phyloP scores from a whole-genome alignment of 148 eudicot genomes.

The Polygonum maritimum region DNA sequence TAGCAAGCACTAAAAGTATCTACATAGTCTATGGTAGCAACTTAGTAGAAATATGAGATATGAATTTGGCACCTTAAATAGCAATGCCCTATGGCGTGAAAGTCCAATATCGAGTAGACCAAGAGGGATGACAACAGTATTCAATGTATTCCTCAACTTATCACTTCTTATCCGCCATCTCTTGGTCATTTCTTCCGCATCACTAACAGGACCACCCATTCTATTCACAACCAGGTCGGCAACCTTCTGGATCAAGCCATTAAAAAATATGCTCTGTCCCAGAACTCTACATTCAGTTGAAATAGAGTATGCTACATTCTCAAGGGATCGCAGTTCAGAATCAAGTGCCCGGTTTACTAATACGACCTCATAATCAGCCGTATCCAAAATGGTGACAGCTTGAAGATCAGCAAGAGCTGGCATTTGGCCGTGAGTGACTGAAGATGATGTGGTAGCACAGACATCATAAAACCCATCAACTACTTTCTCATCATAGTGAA shows the following conservation, averaged over 20 bases:
- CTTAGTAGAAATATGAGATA: not conserved
- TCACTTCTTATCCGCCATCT: conserved; percentile 59
- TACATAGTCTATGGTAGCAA: not conserved
- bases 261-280: conserved; percentile 30
- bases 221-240: conserved; percentile 68
- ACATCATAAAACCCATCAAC: conserved; percentile 89
- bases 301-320: conserved; percentile 51
- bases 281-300: conserved; percentile 39
- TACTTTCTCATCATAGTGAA: conserved; percentile 79
- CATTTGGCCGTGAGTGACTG: conserved; percentile 51
- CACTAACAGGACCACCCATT: conserved; percentile 86
- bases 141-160: conserved; percentile 48
- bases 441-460: conserved; percentile 42
- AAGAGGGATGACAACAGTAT: conserved; percentile 67
- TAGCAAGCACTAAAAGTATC: not conserved
- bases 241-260: conserved; percentile 55
- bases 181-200: conserved; percentile 64
- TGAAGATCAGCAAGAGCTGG: conserved; percentile 67
- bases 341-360: conserved; percentile 60
- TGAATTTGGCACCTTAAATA: conserved; percentile 48
- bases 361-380: conserved; percentile 61
- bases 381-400: conserved; percentile 45
- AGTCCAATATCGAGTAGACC: conserved; percentile 87
- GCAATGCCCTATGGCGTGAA: conserved; percentile 90
- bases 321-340: conserved; percentile 55